phyloP scores from a whole-genome alignment of 2,329 filamentous ascomycete species.

The Bipolaris cookei region DNA sequence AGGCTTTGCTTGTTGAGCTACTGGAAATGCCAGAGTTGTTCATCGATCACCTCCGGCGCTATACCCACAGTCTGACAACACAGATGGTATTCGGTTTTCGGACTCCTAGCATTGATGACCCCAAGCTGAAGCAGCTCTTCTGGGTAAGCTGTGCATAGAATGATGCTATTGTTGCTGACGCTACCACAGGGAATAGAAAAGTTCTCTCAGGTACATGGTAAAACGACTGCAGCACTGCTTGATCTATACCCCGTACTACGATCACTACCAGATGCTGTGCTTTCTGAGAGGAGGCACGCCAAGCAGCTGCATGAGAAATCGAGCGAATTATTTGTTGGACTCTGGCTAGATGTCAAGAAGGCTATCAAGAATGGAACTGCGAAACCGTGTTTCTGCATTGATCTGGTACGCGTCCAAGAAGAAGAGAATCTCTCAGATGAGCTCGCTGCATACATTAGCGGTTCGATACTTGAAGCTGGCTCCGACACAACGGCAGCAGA shows the following conservation, averaged over 20 bases:
- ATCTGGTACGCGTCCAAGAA: constrained; percentile 29
- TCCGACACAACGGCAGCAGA: constrained; percentile 37
- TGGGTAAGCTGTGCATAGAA: constrained; percentile 1
- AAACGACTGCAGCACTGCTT: constrained; percentile 52
- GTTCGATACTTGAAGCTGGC: constrained; percentile 38
- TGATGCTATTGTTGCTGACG: constrained; percentile 35
- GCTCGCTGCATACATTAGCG: constrained; percentile 32
- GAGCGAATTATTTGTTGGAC: constrained; percentile 37
- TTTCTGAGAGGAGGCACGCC: constrained; percentile 50
- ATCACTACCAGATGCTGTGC: constrained; percentile 38
- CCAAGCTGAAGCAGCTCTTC: constrained; percentile 26
- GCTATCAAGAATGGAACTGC: constrained; percentile 20
- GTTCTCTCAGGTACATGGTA: constrained; percentile 53
- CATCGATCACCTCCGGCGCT: constrained; percentile 55
- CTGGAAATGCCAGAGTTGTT: constrained; percentile 54
- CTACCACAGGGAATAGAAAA: constrained; percentile 49
- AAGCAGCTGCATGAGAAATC: constrained; percentile 54
- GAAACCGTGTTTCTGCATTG: constrained; percentile 34
- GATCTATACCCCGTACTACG: constrained; percentile 57
- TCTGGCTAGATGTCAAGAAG: constrained; percentile 33
- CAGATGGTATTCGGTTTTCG: constrained; percentile 58
- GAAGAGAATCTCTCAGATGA: constrained; percentile 30
- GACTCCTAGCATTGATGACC: constrained; percentile 23
- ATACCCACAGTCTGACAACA: constrained; percentile 57
- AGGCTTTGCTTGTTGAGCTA: constrained; percentile 60